Percentiles rank a stretch among this genome's conserved stretches.
phyloP scores from a whole-genome alignment of 768 basidiomycete species.

The Pisolithus sp. region DNA sequence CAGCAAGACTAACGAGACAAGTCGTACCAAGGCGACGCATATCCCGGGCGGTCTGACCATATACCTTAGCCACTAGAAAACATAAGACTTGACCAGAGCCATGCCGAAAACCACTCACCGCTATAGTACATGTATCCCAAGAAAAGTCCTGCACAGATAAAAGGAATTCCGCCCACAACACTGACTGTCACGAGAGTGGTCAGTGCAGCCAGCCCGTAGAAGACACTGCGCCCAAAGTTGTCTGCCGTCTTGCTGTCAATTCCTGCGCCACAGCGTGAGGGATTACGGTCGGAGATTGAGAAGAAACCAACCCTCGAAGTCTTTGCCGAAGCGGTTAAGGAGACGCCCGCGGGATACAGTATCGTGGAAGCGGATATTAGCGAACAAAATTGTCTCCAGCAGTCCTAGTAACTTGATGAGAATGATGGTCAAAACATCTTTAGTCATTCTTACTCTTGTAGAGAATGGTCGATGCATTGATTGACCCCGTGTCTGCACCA shows the following conservation, averaged over 20 bases:
- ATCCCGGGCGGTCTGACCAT: slow-evolving; percentile 82
- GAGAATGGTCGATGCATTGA: slow-evolving; percentile 70
- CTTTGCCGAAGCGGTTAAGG: slow-evolving; percentile 83
- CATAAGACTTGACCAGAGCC: slow-evolving; percentile 5
- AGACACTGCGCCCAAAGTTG: slow-evolving; percentile 75
- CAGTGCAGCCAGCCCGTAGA: slow-evolving; percentile 59
- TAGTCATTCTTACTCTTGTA: slow-evolving; percentile 50
- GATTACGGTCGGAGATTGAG: background rate
- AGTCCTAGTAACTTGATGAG: slow-evolving; percentile 34
- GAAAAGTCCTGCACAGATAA: slow-evolving; percentile 52
- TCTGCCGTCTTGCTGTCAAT: slow-evolving; percentile 81
- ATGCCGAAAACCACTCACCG: slow-evolving; percentile 32
- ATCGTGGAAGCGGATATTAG: slow-evolving; percentile 89
- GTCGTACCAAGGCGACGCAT: slow-evolving; percentile 66
- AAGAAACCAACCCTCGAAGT: slow-evolving; percentile 57
- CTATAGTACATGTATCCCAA: slow-evolving; percentile 66
- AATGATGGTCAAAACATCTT: background rate
- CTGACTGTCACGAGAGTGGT: slow-evolving; percentile 74
- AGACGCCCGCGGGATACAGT: slow-evolving; percentile 82
- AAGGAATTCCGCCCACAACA: slow-evolving; percentile 71
- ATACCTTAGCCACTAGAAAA: slow-evolving; percentile 38
- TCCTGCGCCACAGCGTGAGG: slow-evolving; percentile 35
- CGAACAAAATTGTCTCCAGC: slow-evolving; percentile 76
- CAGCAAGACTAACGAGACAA: background rate
- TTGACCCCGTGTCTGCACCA: slow-evolving; percentile 60